phyloP scores from a whole-genome alignment of 257 asterid species.

The Jacaranda mimosifolia region DNA sequence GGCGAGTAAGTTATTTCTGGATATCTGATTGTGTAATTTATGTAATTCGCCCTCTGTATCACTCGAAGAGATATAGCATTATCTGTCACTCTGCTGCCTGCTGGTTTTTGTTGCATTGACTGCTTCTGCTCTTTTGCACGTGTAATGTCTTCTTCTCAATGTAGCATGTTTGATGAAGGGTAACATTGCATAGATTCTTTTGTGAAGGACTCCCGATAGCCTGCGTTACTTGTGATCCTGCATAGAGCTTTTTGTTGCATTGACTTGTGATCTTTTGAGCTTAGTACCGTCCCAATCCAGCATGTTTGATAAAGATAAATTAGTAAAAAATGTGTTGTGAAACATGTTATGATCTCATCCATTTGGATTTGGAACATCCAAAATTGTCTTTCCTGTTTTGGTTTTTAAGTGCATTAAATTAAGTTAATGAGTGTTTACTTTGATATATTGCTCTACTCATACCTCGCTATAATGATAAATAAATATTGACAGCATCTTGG shows the following conservation, averaged over 20 bases:
- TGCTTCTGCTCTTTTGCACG: neutral
- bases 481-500: neutral
- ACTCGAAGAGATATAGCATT: neutral
- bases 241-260: neutral
- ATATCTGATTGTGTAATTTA: neutral
- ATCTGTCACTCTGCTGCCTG: neutral
- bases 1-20: conserved; percentile 65
- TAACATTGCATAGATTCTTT: conserved; percentile 11
- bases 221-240: neutral
- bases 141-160: conserved; percentile 4
- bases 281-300: neutral
- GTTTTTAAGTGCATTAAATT: neutral
- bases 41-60: neutral
- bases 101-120: neutral
- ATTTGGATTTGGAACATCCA: neutral
- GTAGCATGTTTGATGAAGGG: neutral
- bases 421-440: neutral
- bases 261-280: neutral
- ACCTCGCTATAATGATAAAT: neutral
- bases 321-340: neutral
- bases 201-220: neutral
- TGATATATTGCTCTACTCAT: neutral
- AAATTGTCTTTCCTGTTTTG: neutral
- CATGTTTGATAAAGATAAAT: neutral
- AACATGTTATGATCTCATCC: neutral